These are phyloP conservation scores for Leishmania aethiopica DNA, from an alignment of 208 protist genomes.

Conservation along the genomic window DNA sequence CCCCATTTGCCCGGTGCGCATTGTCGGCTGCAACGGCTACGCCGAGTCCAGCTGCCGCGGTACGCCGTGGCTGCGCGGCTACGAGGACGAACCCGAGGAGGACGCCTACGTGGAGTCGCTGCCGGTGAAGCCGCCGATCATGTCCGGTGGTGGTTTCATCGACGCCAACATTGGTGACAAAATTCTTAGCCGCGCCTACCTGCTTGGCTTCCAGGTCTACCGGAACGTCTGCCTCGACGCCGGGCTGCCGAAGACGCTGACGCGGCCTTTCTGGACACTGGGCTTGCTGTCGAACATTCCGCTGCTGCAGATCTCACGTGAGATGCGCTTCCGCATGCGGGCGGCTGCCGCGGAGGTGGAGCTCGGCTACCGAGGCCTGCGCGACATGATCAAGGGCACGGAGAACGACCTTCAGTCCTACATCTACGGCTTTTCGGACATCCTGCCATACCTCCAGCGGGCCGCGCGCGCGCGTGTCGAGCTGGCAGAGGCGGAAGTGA, in stretches of 20 bases:
- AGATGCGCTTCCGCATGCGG: constrained; percentile 55
- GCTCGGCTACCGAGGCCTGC: constrained; percentile 37
- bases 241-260: constrained; percentile 47
- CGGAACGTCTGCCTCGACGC: constrained; percentile 42
- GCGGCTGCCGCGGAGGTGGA: constrained; percentile 53
- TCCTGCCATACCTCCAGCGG: constrained; percentile 31
- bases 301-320: constrained; percentile 44
- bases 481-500: constrained; percentile 26
- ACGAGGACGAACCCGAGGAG: constrained; percentile 51
- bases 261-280: constrained; percentile 44
- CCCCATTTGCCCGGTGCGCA: constrained; percentile 47
- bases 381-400: constrained; percentile 45
- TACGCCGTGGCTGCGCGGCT: constrained; percentile 58
- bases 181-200: constrained; percentile 43
- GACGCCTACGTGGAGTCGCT: constrained; percentile 56
- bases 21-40: constrained; percentile 51
- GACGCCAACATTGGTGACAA: constrained; percentile 51
- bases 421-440: constrained; percentile 36
- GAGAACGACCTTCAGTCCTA: constrained; percentile 46
- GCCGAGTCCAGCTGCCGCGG: constrained; percentile 47
- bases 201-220: constrained; percentile 47
- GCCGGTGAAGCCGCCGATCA: constrained; percentile 46
- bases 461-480: constrained; percentile 23
- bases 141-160: constrained; percentile 42
- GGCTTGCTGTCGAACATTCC: constrained; percentile 49